Evolutionary conservation across 768 basidiomycete species (phyloP).

Genomic region (Cantharellus cinnabarinus): DNA sequence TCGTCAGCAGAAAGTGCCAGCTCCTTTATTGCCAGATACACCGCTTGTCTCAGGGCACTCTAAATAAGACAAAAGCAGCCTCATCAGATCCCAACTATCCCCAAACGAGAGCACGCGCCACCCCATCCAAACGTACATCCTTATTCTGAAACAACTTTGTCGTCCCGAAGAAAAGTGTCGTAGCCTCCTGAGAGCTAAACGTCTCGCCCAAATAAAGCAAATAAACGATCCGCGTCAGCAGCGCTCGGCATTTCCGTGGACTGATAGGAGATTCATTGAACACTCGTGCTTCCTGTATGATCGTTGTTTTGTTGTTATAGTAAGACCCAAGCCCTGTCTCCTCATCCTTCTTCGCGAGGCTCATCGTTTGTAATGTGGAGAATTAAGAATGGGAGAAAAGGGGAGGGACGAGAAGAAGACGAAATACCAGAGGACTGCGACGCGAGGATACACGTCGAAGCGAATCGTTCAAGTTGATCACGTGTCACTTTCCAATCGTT

Average conservation of each 20-base stretch:
- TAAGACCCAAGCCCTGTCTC: conserved; percentile 77
- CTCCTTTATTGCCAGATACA: conserved; percentile 97
- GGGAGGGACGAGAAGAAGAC: neutral
- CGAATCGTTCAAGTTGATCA: neutral
- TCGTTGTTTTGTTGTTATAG: conserved; percentile 93
- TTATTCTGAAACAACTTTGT: conserved; percentile 99
- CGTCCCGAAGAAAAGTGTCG: conserved; percentile 93
- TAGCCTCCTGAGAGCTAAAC: conserved; percentile 88
- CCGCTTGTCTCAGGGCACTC: conserved; percentile 91
- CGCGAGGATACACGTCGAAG: neutral
- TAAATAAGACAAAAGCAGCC: conserved; percentile 16
- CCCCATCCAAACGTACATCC: conserved; percentile 43
- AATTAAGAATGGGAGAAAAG: neutral
- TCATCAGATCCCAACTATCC: neutral
- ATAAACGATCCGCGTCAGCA: conserved; percentile 92
- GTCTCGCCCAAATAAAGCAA: conserved; percentile 91
- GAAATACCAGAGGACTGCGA: too few species aligned
- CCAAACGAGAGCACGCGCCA: neutral
- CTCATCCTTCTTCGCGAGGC: conserved; percentile 82
- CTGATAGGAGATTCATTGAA: conserved; percentile 99
- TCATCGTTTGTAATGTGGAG: conserved; percentile 23
- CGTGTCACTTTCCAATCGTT: neutral
- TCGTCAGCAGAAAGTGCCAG: conserved; percentile 89
- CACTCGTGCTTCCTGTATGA: conserved; percentile 93
- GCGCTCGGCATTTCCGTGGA: conserved; percentile 86